Percentiles rank a stretch among this genome's conserved stretches.
Conservation (phyloP, 306 rosid species). For the Chamaecrista fasciculata region DNA sequence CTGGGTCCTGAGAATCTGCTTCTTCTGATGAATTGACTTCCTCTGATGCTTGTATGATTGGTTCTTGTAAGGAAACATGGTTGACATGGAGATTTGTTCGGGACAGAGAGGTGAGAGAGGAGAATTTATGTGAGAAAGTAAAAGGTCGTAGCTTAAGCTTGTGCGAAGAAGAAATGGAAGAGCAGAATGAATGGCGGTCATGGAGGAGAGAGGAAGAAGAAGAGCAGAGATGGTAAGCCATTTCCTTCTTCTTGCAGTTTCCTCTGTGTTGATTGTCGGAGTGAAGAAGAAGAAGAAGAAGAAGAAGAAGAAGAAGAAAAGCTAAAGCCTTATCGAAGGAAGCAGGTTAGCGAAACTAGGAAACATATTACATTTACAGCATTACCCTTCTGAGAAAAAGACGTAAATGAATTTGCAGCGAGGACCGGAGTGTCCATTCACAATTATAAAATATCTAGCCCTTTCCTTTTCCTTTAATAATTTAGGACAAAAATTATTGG, state of each 20-base stretch:
- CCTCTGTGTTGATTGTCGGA: too few relatives aligned
- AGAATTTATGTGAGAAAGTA: conserved; percentile 27
- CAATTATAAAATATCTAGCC: neutral
- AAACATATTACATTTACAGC: neutral
- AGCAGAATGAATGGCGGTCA: conserved; percentile 40
- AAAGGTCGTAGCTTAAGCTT: conserved; percentile 31
- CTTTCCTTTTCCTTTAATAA: neutral
- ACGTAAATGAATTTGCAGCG: neutral
- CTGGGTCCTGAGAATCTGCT: conserved; percentile 28
- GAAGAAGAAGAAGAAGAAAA: conserved; percentile 31
- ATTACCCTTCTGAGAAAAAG: neutral
- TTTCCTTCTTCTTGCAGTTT: too few relatives aligned
- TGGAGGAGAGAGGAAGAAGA: conserved; percentile 59
- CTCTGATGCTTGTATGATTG: conserved; percentile 37
- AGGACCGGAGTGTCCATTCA: neutral
- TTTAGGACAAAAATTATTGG: too few relatives aligned
- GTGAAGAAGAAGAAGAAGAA: conserved; percentile 54
- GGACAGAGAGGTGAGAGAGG: conserved; percentile 25
- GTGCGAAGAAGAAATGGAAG: conserved; percentile 24
- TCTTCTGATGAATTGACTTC: conserved; percentile 4
- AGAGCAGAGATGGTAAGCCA: conserved; percentile 70
- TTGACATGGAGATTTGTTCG: conserved; percentile 47
- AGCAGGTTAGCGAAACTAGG: too few relatives aligned
- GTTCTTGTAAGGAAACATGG: conserved; percentile 61
- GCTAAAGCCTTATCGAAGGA: conserved; percentile 33